Base-by-base conservation (phyloP, 192 early-diverging fungal genomes). In the Gryganskiella cystojenkinii region DNA sequence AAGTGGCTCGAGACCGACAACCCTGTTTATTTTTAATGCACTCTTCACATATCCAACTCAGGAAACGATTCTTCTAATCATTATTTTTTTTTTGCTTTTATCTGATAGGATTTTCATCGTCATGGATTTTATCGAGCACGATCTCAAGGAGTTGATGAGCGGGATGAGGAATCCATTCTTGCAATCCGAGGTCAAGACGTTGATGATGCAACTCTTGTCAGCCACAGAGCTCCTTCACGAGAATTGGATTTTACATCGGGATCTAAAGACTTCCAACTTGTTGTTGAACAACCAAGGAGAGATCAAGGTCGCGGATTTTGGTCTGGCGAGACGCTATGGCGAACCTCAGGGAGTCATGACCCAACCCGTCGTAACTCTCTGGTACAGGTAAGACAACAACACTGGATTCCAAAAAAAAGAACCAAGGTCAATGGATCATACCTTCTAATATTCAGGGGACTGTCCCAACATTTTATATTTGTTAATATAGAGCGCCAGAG, bases 111-210 rank as follows among this genome's bases (percentile, higher is more conserved):
- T 98, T 31, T 99, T 96, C 70, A 95, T 97, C 63, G 96, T 95
- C 4, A 99, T 99, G 97, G 97, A 99, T 56, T 99, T 93, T 79
- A 90, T 97, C 67, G 95, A 97, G 37, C 96, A 98, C 70, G 97
- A 99, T 64, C 84, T 99, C 45, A 95, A 98, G 55, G 81, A 90
- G 7, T 81, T 99, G 0, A 95, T 98, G 95, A 93, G 92, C 49
- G 82, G 81, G 34, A 97, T 96, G 94, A 79, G 78, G 3, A 47
- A 76, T 4, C 88, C 92, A 8, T 99, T 99, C 67, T 71, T 92
- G 20, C 92, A 92, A 44, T 94, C 93, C 5, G 97, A 99, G 80
- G 88, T 91, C 31, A 94, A 93, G 53, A 89, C 93, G 0, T 61
- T 95, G 43, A 87, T 94, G 88, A 30, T 86, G 15, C 94, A 95